phyloP scores from a whole-genome alignment of 345 rosid species.

The Corchorus olitorius region DNA sequence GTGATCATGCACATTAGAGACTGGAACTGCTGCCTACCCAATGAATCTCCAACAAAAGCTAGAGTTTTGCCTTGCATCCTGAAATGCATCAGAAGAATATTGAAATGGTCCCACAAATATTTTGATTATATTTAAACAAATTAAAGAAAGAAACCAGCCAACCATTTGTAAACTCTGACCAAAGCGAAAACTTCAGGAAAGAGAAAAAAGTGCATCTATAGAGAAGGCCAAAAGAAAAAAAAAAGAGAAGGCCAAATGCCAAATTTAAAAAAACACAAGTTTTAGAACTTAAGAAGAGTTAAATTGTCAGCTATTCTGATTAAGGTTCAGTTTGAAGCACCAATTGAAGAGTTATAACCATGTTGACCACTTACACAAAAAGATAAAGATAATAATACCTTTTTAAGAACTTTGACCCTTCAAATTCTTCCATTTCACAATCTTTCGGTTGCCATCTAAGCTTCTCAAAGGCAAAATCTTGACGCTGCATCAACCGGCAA shows the following conservation, averaged over 20 bases:
- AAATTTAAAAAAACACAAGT: constrained; percentile 14
- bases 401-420: constrained; percentile 65
- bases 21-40: constrained; percentile 84
- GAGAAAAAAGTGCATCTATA: constrained; percentile 4
- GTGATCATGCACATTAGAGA: constrained; percentile 86
- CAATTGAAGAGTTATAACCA: constrained; percentile 11
- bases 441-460: constrained; percentile 83
- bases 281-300: neutral
- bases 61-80: constrained; percentile 76
- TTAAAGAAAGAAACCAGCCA: neutral
- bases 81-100: constrained; percentile 8
- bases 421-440: constrained; percentile 82
- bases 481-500: constrained; percentile 83
- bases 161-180: constrained; percentile 11
- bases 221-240: neutral
- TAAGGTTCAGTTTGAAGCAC: neutral
- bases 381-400: constrained; percentile 45
- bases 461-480: constrained; percentile 76
- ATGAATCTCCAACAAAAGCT: constrained; percentile 88
- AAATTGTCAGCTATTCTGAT: constrained; percentile 6
- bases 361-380: neutral
- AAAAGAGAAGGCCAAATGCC: constrained; percentile 6
- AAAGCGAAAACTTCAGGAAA: constrained; percentile 10
- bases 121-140: neutral
- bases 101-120: neutral